Evolutionary conservation across 768 basidiomycete species (phyloP).

Genomic region (Tephrocybe sp.): DNA sequence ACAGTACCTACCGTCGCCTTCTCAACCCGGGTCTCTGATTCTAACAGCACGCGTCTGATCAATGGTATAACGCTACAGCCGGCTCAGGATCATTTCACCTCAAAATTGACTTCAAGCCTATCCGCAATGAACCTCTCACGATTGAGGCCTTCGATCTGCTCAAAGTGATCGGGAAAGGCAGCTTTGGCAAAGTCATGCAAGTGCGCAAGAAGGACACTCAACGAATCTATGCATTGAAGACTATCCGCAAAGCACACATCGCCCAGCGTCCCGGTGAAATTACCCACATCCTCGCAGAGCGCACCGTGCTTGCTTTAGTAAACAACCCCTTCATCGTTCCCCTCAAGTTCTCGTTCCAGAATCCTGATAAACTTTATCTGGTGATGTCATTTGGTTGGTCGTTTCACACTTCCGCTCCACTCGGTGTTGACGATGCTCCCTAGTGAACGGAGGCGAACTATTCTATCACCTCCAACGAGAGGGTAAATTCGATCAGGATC

Average conservation of each 20-base stretch:
- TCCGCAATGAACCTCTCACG: slow-evolving; percentile 79
- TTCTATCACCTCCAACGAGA: slow-evolving; percentile 98
- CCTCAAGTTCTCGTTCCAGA: slow-evolving; percentile 98
- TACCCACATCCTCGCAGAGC: slow-evolving; percentile 95
- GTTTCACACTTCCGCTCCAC: slow-evolving; percentile 1
- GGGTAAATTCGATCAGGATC: slow-evolving; percentile 91
- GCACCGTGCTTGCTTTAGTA: slow-evolving; percentile 94
- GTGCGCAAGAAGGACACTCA: slow-evolving; percentile 98
- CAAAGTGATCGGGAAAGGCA: slow-evolving; percentile 97
- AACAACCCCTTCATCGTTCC: slow-evolving; percentile 99
- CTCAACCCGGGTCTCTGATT: slow-evolving; percentile 12
- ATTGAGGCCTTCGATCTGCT: slow-evolving; percentile 97
- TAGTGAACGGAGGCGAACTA: slow-evolving; percentile 95
- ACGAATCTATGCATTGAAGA: slow-evolving; percentile 97
- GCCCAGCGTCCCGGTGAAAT: slow-evolving; percentile 96
- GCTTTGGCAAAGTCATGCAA: slow-evolving; percentile 99
- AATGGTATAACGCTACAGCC: slow-evolving; percentile 84
- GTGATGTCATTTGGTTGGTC: slow-evolving; percentile 91
- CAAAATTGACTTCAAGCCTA: slow-evolving; percentile 92
- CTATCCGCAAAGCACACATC: slow-evolving; percentile 97
- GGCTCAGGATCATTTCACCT: slow-evolving; percentile 93
- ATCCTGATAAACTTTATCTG: slow-evolving; percentile 93
- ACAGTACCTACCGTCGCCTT: slow-evolving; percentile 5
- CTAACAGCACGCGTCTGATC: slow-evolving; percentile 76
- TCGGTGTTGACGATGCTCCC: slow-evolving; percentile 4